A percentile compares a stretch with the other conserved stretches of the same genome.
Evolutionary conservation across 176 grass and related monocot species (phyloP).

Genomic region (Triticum dicoccoides): DNA sequence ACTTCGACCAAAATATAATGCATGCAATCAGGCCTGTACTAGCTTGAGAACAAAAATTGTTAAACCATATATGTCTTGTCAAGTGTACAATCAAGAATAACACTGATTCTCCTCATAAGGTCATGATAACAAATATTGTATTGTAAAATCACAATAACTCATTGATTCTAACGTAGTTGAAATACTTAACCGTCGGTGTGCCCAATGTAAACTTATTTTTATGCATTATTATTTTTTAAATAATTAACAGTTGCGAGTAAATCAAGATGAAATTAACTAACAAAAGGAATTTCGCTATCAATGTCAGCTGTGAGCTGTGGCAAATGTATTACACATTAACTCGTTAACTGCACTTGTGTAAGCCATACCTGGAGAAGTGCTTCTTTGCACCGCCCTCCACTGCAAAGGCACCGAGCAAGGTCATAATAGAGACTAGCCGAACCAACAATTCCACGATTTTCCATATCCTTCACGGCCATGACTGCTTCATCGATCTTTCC

Average conservation of each 20-base stretch:
- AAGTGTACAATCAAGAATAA: background rate
- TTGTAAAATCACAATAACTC: background rate
- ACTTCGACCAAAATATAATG: conserved; percentile 19
- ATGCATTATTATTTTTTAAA: background rate
- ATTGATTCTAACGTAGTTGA: conserved; percentile 19
- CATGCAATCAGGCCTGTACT: background rate
- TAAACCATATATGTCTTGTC: conserved; percentile 8
- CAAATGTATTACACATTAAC: conserved; percentile 14
- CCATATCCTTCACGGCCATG: conserved; percentile 87
- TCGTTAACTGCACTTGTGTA: conserved; percentile 22
- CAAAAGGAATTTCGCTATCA: background rate
- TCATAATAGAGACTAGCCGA: conserved; percentile 97
- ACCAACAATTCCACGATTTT: conserved; percentile 85
- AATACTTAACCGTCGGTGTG: background rate
- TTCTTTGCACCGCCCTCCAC: conserved; percentile 77
- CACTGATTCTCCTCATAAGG: background rate
- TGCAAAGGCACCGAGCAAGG: conserved; percentile 93
- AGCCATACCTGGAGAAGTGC: conserved; percentile 79
- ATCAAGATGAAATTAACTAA: conserved; percentile 13
- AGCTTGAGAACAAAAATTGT: background rate
- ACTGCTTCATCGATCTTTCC: conserved; percentile 82
- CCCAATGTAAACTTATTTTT: conserved; percentile 9
- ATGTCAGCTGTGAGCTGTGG: conserved; percentile 7
- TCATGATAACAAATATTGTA: background rate
- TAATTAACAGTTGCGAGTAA: background rate